These are phyloP conservation scores for Moesziomyces globuligerus DNA, from an alignment of 1,284 basidiomycete species.

Conservation along the genomic window DNA sequence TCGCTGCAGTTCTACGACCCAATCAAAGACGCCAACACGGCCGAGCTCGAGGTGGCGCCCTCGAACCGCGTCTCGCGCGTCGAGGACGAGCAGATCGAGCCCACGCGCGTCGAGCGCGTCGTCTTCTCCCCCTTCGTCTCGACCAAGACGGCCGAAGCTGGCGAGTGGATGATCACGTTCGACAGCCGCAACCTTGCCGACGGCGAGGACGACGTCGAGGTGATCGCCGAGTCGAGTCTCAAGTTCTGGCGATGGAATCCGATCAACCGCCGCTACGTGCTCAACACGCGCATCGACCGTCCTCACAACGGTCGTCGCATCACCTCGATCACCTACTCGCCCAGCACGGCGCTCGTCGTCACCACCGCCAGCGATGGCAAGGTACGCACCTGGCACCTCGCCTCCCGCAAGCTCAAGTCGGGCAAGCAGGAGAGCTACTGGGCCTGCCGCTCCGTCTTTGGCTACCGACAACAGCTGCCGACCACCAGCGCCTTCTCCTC, in stretches of 20 bases:
- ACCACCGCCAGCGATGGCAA: slow-evolving; percentile 77
- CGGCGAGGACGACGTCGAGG: slow-evolving; percentile 61
- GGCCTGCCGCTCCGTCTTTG: slow-evolving; percentile 60
- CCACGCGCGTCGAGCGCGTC: slow-evolving; percentile 79
- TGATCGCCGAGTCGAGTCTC: slow-evolving; percentile 81
- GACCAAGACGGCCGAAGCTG: slow-evolving; percentile 23
- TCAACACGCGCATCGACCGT: slow-evolving; percentile 88
- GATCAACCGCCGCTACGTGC: slow-evolving; percentile 66
- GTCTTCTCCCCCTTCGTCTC: slow-evolving; percentile 72
- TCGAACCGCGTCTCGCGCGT: slow-evolving; percentile 88
- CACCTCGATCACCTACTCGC: slow-evolving; percentile 76
- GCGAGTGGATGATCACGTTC: slow-evolving; percentile 90
- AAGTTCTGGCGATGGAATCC: slow-evolving; percentile 90
- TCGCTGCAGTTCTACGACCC: slow-evolving; percentile 91
- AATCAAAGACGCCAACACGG: slow-evolving; percentile 76
- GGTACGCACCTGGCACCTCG: slow-evolving; percentile 76
- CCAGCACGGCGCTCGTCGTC: slow-evolving; percentile 69
- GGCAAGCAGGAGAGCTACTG: slow-evolving; percentile 57
- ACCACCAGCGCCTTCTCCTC: slow-evolving; percentile 78
- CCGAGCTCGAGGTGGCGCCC: slow-evolving; percentile 91
- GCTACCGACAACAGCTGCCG: slow-evolving; percentile 55
- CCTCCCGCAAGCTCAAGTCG: slow-evolving; percentile 52
- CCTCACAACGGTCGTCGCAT: slow-evolving; percentile 81
- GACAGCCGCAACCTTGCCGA: slow-evolving; percentile 73
- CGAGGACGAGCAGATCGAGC: slow-evolving; percentile 82